Evolutionary conservation across 1,284 basidiomycete species (phyloP).

Genomic region (Fistulinella cinereoalba): DNA sequence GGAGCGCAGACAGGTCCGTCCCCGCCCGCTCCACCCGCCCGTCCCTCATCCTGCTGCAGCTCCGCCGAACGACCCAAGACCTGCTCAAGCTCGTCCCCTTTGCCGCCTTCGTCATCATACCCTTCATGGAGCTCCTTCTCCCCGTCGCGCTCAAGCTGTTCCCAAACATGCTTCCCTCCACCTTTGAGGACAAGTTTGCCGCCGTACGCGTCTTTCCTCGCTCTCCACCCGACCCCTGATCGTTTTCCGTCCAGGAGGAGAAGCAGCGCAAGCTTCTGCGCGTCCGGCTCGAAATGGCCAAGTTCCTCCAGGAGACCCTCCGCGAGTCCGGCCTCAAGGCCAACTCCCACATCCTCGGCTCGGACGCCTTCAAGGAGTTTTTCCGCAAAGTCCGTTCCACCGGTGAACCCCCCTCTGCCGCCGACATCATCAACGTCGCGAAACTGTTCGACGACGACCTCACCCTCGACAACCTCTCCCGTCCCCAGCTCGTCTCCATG

Average conservation of each 20-base stretch:
- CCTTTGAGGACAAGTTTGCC: constrained; percentile 96
- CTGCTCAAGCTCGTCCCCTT: constrained; percentile 92
- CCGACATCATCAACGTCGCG: constrained; percentile 92
- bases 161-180: constrained; percentile 98
- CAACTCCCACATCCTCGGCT: constrained; percentile 88
- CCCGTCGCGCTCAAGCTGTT: constrained; percentile 97
- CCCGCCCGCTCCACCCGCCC: constrained; percentile 1
- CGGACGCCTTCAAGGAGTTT: constrained; percentile 98
- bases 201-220: constrained; percentile 61
- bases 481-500: constrained; percentile 96
- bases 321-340: constrained; percentile 92
- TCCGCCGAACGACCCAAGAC: constrained; percentile 92
- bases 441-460: constrained; percentile 97
- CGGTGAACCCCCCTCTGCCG: constrained; percentile 86
- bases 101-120: constrained; percentile 91
- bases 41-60: constrained; percentile 40
- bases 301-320: constrained; percentile 97
- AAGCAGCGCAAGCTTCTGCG: constrained; percentile 95
- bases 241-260: constrained; percentile 68
- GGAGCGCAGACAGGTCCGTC: constrained; percentile 87
- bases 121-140: constrained; percentile 98
- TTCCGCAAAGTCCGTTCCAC: constrained; percentile 98
- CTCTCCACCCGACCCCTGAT: no score
- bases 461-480: constrained; percentile 95
- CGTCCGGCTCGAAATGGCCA: constrained; percentile 97